Percentiles rank a stretch among this genome's conserved stretches.
Evolutionary conservation across 176 grass and related monocot species (phyloP).

Genomic region (Oryza meridionalis): DNA sequence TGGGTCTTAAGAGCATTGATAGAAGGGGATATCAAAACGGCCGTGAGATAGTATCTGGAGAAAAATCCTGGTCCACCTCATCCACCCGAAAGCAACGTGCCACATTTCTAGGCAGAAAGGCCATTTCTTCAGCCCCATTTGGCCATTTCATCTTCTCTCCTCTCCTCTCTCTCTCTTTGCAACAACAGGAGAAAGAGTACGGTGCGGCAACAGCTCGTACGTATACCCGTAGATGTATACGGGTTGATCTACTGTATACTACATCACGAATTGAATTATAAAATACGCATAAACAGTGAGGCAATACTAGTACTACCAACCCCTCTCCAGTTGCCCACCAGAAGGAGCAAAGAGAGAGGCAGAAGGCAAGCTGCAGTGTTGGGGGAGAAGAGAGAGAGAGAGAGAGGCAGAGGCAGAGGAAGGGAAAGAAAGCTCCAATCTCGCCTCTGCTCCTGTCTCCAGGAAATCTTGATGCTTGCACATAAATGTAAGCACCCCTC

Average conservation of each 20-base stretch:
- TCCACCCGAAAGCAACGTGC: conserved; percentile 43
- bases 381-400: not conserved
- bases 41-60: not conserved
- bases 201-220: not conserved
- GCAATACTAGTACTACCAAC: conserved; percentile 4
- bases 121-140: conserved; percentile 5
- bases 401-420: not conserved
- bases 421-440: conserved; percentile 29
- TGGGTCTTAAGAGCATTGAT: conserved; percentile 32
- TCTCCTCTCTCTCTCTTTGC: not conserved
- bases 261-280: not conserved
- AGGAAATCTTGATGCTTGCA: conserved; percentile 38
- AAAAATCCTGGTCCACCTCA: conserved; percentile 42
- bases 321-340: conserved; percentile 31
- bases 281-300: conserved; percentile 52
- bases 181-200: conserved; percentile 12
- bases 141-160: not conserved
- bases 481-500: conserved; percentile 38
- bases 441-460: conserved; percentile 26
- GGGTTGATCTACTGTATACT: not conserved
- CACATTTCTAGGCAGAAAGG: conserved; percentile 25
- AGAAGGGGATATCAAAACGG: not conserved
- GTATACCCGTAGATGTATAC: not conserved
- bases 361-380: conserved; percentile 26
- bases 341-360: conserved; percentile 31